Conservation (phyloP, 345 rosid species). For the Aquilaria sinensis region DNA sequence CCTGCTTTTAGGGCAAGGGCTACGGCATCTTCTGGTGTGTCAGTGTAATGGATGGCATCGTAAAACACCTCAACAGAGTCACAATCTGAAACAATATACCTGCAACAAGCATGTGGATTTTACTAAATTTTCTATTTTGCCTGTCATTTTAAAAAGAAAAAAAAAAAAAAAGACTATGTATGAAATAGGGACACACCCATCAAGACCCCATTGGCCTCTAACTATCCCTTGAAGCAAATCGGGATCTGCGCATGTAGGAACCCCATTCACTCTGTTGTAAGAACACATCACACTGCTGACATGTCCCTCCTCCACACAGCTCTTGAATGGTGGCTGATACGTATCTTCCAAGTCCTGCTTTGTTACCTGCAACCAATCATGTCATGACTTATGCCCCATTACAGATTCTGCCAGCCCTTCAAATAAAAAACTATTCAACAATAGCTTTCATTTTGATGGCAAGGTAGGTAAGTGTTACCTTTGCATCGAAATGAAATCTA, state of each 20-base stretch:
- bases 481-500: constrained; percentile 17
- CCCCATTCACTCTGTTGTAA: constrained; percentile 16
- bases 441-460: background rate
- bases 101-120: background rate
- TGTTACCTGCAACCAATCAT: constrained; percentile 7
- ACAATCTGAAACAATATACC: constrained; percentile 51
- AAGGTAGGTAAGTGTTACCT: background rate
- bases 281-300: constrained; percentile 23
- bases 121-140: background rate
- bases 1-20: constrained; percentile 39
- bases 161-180: background rate
- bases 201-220: constrained; percentile 20
- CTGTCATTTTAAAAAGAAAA: too few relatives aligned
- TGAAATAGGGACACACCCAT: constrained; percentile 7
- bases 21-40: constrained; percentile 50
- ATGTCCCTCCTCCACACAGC: constrained; percentile 19
- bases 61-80: constrained; percentile 44
- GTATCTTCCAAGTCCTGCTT: constrained; percentile 17
- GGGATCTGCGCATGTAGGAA: constrained; percentile 20
- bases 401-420: background rate
- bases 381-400: background rate
- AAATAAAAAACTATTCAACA: too few relatives aligned
- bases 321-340: constrained; percentile 18
- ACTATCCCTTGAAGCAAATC: constrained; percentile 20
- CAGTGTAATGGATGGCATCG: constrained; percentile 20